These are phyloP conservation scores for Coniella lustricola DNA, from an alignment of 2,329 filamentous ascomycete genomes.

Conservation along the genomic window DNA sequence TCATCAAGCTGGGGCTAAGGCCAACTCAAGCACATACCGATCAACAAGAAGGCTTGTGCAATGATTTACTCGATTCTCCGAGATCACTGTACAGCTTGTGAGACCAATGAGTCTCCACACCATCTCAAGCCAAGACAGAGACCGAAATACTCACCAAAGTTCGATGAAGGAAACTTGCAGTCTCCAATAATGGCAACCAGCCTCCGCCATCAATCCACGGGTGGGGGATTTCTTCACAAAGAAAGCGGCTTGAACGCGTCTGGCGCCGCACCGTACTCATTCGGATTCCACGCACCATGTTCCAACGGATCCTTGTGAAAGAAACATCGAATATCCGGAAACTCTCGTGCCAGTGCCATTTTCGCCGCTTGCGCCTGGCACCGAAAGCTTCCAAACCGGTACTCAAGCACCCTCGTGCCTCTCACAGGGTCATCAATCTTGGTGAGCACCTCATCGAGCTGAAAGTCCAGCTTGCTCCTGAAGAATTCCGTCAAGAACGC, in stretches of 20 bases:
- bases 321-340: conserved; percentile 17
- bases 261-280: neutral
- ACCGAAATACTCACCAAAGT: too few species aligned
- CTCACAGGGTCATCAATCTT: conserved; percentile 14
- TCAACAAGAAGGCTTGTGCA: too few species aligned
- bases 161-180: too few species aligned
- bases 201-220: neutral
- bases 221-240: neutral
- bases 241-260: neutral
- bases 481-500: conserved; percentile 34
- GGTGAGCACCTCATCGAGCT: conserved; percentile 37
- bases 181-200: neutral
- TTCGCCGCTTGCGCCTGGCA: conserved; percentile 46
- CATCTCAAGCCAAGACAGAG: too few species aligned
- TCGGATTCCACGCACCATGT: neutral
- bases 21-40: too few species aligned
- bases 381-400: conserved; percentile 47
- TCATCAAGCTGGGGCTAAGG: too few species aligned
- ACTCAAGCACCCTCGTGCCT: conserved; percentile 35
- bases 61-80: too few species aligned
- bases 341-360: conserved; percentile 24
- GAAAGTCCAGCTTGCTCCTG: conserved; percentile 34
- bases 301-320: conserved; percentile 18
- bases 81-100: too few species aligned
- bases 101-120: too few species aligned